Percentiles rank a stretch among this genome's conserved stretches.
Conservation (phyloP, 2,329 filamentous ascomycete genomes). For the Aspergillus piperis region DNA sequence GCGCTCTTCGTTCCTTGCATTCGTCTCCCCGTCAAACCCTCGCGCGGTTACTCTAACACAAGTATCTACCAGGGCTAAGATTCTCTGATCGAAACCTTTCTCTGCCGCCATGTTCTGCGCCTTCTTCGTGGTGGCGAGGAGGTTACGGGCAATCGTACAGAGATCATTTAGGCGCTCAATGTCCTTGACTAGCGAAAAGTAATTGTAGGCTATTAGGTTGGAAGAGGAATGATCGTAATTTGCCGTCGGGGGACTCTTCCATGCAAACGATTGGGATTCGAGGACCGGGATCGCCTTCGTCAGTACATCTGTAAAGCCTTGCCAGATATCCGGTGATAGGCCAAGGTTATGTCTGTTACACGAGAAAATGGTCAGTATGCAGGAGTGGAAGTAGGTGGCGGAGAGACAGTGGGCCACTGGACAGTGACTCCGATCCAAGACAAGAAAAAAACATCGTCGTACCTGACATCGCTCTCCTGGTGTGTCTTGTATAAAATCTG, state of each 20-base stretch:
- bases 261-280: conserved; percentile 62
- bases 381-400: background rate
- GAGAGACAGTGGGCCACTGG: background rate
- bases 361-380: conserved; percentile 5
- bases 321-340: conserved; percentile 59
- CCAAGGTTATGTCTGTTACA: conserved; percentile 56
- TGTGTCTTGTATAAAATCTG: conserved; percentile 61
- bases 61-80: conserved; percentile 63
- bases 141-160: conserved; percentile 63
- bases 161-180: conserved; percentile 64
- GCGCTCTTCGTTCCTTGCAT: conserved; percentile 62
- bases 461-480: conserved; percentile 57
- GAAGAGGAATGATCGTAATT: conserved; percentile 62
- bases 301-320: conserved; percentile 59
- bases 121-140: conserved; percentile 61
- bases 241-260: conserved; percentile 57
- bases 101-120: conserved; percentile 65
- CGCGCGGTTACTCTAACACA: conserved; percentile 65
- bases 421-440: background rate
- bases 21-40: conserved; percentile 65
- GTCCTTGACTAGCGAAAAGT: conserved; percentile 61
- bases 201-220: conserved; percentile 62
- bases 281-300: conserved; percentile 62
- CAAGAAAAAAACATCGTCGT: background rate
- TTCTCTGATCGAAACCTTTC: conserved; percentile 61